Evolutionary conservation across 768 basidiomycete species (phyloP), one percentile per base, ranked within the genome.

Genomic region (Artomyces pyxidatus): DNA sequence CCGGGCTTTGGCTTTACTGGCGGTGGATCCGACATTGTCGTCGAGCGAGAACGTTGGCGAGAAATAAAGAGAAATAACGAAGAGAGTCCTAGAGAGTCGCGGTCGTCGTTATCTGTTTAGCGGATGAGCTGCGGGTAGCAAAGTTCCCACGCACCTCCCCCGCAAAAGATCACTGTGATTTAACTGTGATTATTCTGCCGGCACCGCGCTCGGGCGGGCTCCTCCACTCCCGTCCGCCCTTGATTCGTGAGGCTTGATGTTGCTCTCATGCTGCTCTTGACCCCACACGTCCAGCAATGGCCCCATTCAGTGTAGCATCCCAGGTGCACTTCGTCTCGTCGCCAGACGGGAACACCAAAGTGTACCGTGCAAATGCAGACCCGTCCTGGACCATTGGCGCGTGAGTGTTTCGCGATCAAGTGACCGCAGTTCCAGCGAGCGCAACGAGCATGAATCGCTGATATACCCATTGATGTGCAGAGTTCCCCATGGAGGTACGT

Each of bases 1-100:
- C 86, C 85, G 11, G 75, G 73, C 62, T 87, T 88, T 35, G 78
- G 77, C 58, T 76, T 83, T 3, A 80, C 73, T 8, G 76, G 63
- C 12, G 74, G 64, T 55, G 74, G 68, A 64, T 83, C 81, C 61
- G 81, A 78, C 83, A 85, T 85, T 9, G 38, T 44, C 19, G 23
- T 6, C 21, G 38, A 9, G 22, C n/a, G 47, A 28, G n/a, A 16
- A 14, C 26, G 45, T 19, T 14, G 45, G 7, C 7, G 8, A 35
- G 32, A 35, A 35, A 35, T 35, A n/a, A 19, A n/a, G 23, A 11
- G 14, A 29, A n/a, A 19, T 27, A 17, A 23, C 42, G 19, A 19
- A 14, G 42, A 3, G 2, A 14, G 4, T 22, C 10, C 4, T 1
- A 1, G 12, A 23, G n/a, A 19, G 39, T 41, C 39, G 39, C 19